phyloP scores from a whole-genome alignment of 2,329 filamentous ascomycete species.

The Aspergillus sp. region DNA sequence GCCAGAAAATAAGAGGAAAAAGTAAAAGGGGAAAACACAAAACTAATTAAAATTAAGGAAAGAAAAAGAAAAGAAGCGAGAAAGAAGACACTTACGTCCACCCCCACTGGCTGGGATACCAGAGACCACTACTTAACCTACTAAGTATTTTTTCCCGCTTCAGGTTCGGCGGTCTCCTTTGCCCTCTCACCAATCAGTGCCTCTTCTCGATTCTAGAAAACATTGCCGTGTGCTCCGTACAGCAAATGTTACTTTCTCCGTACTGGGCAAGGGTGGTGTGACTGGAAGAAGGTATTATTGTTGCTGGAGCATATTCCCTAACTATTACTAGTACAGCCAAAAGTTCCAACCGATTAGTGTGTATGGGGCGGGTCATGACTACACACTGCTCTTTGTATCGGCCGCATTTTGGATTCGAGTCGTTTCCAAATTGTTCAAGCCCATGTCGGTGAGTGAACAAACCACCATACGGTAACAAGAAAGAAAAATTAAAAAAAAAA shows the following conservation, averaged over 20 bases:
- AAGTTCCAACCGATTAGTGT: conserved; percentile 6
- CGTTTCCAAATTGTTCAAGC: conserved; percentile 10
- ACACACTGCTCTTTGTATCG: conserved; percentile 9
- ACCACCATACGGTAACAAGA: conserved; percentile 16
- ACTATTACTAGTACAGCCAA: conserved; percentile 7
- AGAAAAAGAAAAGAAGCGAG: background rate
- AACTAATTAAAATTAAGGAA: background rate
- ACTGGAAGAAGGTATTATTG: conserved; percentile 17
- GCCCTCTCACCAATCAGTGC: conserved; percentile 19
- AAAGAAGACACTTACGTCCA: background rate
- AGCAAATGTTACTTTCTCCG: conserved; percentile 15
- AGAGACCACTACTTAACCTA: background rate
- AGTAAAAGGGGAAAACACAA: background rate
- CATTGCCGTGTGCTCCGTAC: conserved; percentile 18
- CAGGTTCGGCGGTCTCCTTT: conserved; percentile 19
- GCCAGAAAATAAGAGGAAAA: background rate
- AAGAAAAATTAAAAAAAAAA: too few species aligned
- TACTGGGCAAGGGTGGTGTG: conserved; percentile 14
- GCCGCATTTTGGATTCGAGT: conserved; percentile 20
- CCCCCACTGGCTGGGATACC: conserved; percentile 5
- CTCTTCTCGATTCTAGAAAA: conserved; percentile 27
- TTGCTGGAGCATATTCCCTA: conserved; percentile 3
- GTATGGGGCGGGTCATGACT: background rate
- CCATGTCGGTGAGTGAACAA: conserved; percentile 32
- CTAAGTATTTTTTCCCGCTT: background rate